Evolutionary conservation across 2,329 filamentous ascomycete genomes (phyloP).

Genomic region (Colletotrichum sidae): DNA sequence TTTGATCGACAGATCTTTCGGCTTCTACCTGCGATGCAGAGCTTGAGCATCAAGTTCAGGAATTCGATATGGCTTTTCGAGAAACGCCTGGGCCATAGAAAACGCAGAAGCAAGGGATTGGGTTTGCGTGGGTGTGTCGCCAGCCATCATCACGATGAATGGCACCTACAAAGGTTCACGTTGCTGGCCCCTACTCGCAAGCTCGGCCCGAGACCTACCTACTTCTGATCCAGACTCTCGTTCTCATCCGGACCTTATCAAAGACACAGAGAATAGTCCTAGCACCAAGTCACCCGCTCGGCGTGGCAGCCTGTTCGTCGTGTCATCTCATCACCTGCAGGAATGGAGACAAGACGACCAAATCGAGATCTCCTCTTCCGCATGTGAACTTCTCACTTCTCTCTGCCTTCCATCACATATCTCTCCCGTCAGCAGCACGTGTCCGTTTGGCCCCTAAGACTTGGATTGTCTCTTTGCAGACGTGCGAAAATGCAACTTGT

Average conservation of each 20-base stretch:
- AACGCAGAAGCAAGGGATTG: no score
- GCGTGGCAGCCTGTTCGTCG: neutral
- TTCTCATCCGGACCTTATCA: no score
- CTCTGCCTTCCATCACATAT: neutral
- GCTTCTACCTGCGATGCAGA: neutral
- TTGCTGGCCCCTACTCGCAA: no score
- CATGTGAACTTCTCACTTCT: neutral
- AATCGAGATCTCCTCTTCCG: constrained; percentile 4
- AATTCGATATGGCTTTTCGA: neutral
- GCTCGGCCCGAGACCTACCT: no score
- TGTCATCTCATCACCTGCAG: neutral
- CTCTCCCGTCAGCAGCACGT: neutral
- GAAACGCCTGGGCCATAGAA: no score
- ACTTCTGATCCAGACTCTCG: no score
- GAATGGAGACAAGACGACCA: neutral
- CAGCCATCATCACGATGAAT: no score
- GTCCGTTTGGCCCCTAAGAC: neutral
- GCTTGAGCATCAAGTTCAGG: neutral
- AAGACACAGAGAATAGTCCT: neutral
- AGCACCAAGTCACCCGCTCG: neutral
- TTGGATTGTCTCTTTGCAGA: no score
- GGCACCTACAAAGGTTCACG: no score
- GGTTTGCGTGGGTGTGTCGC: no score
- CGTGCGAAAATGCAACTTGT: no score
- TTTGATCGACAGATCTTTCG: constrained; percentile 6